A percentile compares a stretch with the other conserved stretches of the same genome.
Evolutionary conservation across 2,329 filamentous ascomycete species (phyloP).

Genomic region (Daldinia sp.): DNA sequence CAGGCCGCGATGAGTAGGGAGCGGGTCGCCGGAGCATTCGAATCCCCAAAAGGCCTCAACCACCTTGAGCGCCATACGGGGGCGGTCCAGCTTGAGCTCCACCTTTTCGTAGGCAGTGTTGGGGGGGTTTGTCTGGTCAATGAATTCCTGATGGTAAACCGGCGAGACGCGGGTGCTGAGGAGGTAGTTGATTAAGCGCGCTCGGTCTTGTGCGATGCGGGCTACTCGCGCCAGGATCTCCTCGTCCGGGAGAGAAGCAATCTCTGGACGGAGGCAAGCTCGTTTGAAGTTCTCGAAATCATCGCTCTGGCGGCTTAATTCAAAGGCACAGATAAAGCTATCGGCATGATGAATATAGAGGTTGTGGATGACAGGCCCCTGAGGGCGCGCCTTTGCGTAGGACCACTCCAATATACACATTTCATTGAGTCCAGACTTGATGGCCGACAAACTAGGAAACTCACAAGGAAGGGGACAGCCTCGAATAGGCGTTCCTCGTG

Average conservation of each 20-base stretch:
- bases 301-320: neutral
- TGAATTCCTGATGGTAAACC: constrained; percentile 1
- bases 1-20: neutral
- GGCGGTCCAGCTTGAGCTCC: neutral
- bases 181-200: constrained; percentile 16
- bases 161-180: constrained; percentile 12
- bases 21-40: constrained; percentile 1
- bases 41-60: constrained; percentile 15
- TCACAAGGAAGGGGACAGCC: neutral
- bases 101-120: neutral
- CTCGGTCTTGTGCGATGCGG: constrained; percentile 5
- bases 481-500: neutral
- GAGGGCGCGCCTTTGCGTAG: neutral
- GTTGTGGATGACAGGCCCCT: neutral
- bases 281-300: constrained; percentile 4
- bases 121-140: neutral
- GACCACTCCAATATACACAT: neutral
- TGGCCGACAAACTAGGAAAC: neutral
- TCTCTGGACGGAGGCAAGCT: neutral
- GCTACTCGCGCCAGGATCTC: neutral
- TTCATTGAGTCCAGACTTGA: neutral
- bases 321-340: constrained; percentile 2
- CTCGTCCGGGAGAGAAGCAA: neutral
- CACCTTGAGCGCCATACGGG: neutral
- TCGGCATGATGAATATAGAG: constrained; percentile 5